Percentiles rank a stretch among this genome's conserved stretches.
phyloP scores from a whole-genome alignment of 108 stramenopile species.

The Cylindrotheca closterium region DNA sequence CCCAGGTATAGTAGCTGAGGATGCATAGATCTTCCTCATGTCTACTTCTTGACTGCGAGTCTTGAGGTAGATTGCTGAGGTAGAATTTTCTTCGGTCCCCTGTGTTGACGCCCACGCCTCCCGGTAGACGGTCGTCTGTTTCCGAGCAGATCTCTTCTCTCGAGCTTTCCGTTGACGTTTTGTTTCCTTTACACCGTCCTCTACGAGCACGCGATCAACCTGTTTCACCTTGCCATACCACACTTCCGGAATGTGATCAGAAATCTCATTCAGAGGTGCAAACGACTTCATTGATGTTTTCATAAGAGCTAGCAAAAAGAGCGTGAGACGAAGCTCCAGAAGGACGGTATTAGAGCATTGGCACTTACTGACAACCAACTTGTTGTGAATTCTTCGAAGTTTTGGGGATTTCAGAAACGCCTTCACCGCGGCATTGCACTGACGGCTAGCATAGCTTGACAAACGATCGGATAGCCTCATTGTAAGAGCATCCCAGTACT shows the following conservation, averaged over 20 bases:
- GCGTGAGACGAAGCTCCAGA: not conserved
- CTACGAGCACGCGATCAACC: slow-evolving; percentile 1
- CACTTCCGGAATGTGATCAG: slow-evolving; percentile 7
- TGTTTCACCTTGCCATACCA: slow-evolving; percentile 15
- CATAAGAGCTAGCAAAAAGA: slow-evolving; percentile 36
- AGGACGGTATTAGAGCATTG: not conserved
- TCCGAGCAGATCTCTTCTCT: too few relatives aligned
- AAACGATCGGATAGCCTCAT: slow-evolving; percentile 27
- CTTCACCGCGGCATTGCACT: slow-evolving; percentile 39
- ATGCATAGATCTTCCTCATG: not conserved
- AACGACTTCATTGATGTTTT: slow-evolving; percentile 16
- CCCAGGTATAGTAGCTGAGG: slow-evolving; percentile 59
- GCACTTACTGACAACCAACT: slow-evolving; percentile 62
- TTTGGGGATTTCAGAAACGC: slow-evolving; percentile 58
- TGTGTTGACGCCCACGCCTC: slow-evolving; percentile 17
- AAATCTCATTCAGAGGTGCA: slow-evolving; percentile 16
- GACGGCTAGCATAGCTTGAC: slow-evolving; percentile 5
- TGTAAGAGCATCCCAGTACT: slow-evolving; percentile 72
- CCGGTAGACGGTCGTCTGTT: not conserved
- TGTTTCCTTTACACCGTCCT: not conserved
- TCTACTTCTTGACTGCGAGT: not conserved
- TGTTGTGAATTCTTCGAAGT: slow-evolving; percentile 73
- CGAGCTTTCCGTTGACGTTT: not conserved
- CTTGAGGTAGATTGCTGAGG: not conserved
- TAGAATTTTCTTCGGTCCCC: too few relatives aligned